phyloP scores from a whole-genome alignment of 495 filamentous ascomycete genomes.

The Aspergillus cavernicola region DNA sequence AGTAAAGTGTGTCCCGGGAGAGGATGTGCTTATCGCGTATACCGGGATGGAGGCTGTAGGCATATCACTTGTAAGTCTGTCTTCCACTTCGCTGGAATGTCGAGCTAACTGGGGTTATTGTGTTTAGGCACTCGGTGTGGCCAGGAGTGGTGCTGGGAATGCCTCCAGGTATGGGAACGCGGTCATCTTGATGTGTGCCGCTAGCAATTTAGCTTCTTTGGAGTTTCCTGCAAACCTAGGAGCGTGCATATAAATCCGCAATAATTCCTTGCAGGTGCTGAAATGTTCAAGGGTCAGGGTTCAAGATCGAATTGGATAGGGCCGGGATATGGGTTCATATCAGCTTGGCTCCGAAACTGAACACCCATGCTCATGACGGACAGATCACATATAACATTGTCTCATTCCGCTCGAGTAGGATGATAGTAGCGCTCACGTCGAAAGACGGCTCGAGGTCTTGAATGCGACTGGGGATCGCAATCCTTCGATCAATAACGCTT shows the following conservation, averaged over 20 bases:
- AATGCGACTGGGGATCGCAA: background rate
- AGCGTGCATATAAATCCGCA: background rate
- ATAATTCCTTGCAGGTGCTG: background rate
- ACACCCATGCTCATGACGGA: background rate
- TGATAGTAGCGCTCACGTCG: too few relatives aligned
- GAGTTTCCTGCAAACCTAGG: background rate
- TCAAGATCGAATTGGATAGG: background rate
- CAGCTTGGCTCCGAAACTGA: too few relatives aligned
- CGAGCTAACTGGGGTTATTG: background rate
- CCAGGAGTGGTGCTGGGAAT: constrained; percentile 6
- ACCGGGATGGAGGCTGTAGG: constrained; percentile 4
- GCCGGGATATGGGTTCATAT: too few relatives aligned
- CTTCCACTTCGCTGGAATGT: background rate
- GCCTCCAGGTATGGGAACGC: background rate
- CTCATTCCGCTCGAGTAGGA: too few relatives aligned
- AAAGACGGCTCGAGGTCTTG: background rate
- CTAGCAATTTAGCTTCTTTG: too few relatives aligned
- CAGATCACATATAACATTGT: too few relatives aligned
- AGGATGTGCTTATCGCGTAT: background rate
- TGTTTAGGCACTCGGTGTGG: background rate
- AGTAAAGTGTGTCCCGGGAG: constrained; percentile 6
- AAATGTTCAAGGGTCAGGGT: background rate
- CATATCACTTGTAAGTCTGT: constrained; percentile 6
- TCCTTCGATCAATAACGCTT: constrained; percentile 5
- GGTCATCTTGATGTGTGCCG: background rate